phyloP scores from a whole-genome alignment of 441 rosid species.

The Codiaeum variegatum region DNA sequence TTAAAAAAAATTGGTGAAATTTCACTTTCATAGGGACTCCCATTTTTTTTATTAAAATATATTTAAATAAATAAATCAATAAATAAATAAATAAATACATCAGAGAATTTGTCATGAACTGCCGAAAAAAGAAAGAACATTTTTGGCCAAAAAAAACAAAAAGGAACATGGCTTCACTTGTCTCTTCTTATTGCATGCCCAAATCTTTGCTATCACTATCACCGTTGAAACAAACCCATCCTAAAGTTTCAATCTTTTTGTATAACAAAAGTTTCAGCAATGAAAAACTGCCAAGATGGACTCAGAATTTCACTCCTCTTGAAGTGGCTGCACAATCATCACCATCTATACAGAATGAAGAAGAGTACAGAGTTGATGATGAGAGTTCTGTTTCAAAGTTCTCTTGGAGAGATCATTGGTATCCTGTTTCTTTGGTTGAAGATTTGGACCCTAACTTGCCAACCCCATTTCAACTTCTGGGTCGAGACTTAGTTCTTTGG shows the following conservation, averaged over 20 bases:
- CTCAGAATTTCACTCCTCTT: conserved; percentile 28
- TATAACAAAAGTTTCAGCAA: conserved; percentile 14
- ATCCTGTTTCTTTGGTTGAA: conserved; percentile 74
- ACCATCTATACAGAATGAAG: conserved; percentile 27
- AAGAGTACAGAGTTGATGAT: conserved; percentile 14
- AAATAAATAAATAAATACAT: conserved; percentile 5
- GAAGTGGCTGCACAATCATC: conserved; percentile 58
- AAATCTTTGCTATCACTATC: conserved; percentile 13
- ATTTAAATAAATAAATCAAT: no score
- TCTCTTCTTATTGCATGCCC: conserved; percentile 22
- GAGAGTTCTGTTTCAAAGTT: conserved; percentile 51
- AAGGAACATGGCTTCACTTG: conserved; percentile 32
- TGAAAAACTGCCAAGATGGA: conserved; percentile 7
- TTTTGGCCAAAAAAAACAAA: background rate
- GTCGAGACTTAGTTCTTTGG: conserved; percentile 82
- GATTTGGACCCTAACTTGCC: conserved; percentile 68
- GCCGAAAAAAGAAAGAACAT: background rate
- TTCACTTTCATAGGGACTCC: no score
- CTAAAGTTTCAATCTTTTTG: conserved; percentile 10
- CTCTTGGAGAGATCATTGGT: conserved; percentile 88
- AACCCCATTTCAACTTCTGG: conserved; percentile 79
- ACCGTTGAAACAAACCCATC: conserved; percentile 5
- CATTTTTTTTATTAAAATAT: no score
- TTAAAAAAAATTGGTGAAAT: no score
- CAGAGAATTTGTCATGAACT: background rate